phyloP scores from a whole-genome alignment of 148 eudicot genomes.

The Rhododendron henanense region DNA sequence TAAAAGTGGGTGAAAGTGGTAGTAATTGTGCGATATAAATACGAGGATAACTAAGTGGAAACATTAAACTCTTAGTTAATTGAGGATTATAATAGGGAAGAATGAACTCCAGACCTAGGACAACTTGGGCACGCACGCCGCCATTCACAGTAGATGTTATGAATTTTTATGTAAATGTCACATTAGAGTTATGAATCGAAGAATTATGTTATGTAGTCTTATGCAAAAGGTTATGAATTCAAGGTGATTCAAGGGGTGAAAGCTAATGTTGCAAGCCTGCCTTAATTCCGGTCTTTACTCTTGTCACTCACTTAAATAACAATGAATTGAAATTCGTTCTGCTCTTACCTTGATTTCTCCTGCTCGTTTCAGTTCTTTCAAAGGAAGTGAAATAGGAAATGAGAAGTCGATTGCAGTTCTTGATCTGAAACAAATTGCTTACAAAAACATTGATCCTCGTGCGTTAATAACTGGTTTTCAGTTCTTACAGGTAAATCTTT shows the following conservation, averaged over 20 bases:
- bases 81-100: background rate
- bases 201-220: background rate
- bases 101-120: background rate
- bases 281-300: background rate
- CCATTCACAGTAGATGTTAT: background rate
- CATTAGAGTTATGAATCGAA: too few species aligned
- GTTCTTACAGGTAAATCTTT: conserved; percentile 42
- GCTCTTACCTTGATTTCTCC: conserved; percentile 10
- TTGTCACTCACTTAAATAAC: background rate
- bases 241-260: background rate
- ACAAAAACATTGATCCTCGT: conserved; percentile 54
- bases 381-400: conserved; percentile 44
- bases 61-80: background rate
- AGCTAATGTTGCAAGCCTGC: background rate
- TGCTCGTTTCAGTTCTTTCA: conserved; percentile 38
- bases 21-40: background rate
- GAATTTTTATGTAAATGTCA: background rate
- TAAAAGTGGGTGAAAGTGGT: background rate
- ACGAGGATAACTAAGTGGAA: background rate
- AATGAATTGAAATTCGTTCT: background rate
- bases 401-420: conserved; percentile 50
- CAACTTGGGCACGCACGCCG: too few species aligned
- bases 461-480: conserved; percentile 58
- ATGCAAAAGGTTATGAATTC: background rate
- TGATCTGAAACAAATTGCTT: conserved; percentile 42